Evolutionary conservation across 106 monocot genomes (phyloP).

Genomic region (Acorus calamus): DNA sequence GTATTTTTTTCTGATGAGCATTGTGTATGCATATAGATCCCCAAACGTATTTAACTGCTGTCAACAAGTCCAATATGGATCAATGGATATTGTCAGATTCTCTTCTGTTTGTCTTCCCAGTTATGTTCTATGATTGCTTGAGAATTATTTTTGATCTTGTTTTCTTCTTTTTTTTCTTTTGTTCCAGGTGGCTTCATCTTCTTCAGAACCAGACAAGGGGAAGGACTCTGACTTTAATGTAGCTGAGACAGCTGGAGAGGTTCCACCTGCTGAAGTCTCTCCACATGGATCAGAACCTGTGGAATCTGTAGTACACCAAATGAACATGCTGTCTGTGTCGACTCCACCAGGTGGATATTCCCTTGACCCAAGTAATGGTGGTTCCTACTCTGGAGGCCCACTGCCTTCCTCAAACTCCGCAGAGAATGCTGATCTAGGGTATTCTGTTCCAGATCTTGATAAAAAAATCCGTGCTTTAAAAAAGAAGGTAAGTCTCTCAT

Average conservation of each 20-base stretch:
- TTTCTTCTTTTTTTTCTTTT: too few relatives aligned
- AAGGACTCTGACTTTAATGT: constrained; percentile 19
- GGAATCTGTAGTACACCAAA: constrained; percentile 45
- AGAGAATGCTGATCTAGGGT: constrained; percentile 18
- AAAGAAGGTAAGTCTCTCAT: constrained; percentile 63
- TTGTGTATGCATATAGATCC: too few relatives aligned
- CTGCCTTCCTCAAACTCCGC: constrained; percentile 14
- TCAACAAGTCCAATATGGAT: too few relatives aligned
- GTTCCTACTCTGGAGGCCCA: neutral
- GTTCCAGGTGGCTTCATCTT: too few relatives aligned
- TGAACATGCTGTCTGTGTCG: constrained; percentile 49
- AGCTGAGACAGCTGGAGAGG: constrained; percentile 14
- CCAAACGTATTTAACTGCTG: too few relatives aligned
- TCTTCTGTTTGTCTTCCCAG: too few relatives aligned
- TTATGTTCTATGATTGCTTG: too few relatives aligned
- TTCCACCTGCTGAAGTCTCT: constrained; percentile 4
- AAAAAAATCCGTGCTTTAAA: constrained; percentile 85
- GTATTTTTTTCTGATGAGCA: too few relatives aligned
- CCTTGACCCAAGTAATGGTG: too few relatives aligned
- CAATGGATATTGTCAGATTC: too few relatives aligned
- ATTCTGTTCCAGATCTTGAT: constrained; percentile 50
- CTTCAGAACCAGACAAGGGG: constrained; percentile 20
- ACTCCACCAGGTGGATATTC: constrained; percentile 3
- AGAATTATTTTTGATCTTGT: too few relatives aligned
- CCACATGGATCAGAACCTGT: constrained; percentile 21